Percentiles rank a stretch among this genome's conserved stretches.
Evolutionary conservation across 2,329 filamentous ascomycete genomes (phyloP).

Genomic region (Daldinia sp.): DNA sequence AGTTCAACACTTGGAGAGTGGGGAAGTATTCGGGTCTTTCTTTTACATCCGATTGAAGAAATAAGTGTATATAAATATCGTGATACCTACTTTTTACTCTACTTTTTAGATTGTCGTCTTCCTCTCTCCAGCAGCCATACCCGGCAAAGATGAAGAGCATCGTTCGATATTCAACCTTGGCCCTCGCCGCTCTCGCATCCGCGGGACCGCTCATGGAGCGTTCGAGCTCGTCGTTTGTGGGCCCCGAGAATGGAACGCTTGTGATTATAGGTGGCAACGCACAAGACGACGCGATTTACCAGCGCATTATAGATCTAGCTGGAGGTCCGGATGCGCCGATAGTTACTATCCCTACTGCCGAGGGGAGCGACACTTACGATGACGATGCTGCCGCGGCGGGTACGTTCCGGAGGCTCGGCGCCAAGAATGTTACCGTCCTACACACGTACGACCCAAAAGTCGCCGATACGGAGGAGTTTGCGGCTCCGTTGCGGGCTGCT

Average conservation of each 20-base stretch:
- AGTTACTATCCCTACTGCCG: conserved; percentile 46
- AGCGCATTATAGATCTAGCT: conserved; percentile 44
- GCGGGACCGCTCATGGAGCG: conserved; percentile 21
- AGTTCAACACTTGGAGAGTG: conserved; percentile 15
- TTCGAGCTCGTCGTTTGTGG: conserved; percentile 35
- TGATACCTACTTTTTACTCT: neutral
- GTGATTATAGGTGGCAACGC: conserved; percentile 46
- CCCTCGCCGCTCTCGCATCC: conserved; percentile 24
- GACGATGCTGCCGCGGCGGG: conserved; percentile 40
- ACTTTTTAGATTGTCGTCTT: neutral
- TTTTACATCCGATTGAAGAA: conserved; percentile 33
- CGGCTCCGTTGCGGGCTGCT: conserved; percentile 40
- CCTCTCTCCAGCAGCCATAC: neutral
- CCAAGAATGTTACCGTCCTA: conserved; percentile 43
- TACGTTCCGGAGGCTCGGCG: conserved; percentile 44
- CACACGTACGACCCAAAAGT: conserved; percentile 46
- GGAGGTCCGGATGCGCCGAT: conserved; percentile 42
- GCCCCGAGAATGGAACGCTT: conserved; percentile 44
- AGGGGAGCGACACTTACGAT: conserved; percentile 42
- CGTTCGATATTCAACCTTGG: conserved; percentile 17
- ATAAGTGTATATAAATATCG: conserved; percentile 23
- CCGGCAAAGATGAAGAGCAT: conserved; percentile 24
- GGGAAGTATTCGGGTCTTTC: conserved; percentile 34
- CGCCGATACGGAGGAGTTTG: conserved; percentile 47
- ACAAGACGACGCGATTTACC: conserved; percentile 45